phyloP scores from a whole-genome alignment of 1,284 basidiomycete species.

The Chiua sp. region DNA sequence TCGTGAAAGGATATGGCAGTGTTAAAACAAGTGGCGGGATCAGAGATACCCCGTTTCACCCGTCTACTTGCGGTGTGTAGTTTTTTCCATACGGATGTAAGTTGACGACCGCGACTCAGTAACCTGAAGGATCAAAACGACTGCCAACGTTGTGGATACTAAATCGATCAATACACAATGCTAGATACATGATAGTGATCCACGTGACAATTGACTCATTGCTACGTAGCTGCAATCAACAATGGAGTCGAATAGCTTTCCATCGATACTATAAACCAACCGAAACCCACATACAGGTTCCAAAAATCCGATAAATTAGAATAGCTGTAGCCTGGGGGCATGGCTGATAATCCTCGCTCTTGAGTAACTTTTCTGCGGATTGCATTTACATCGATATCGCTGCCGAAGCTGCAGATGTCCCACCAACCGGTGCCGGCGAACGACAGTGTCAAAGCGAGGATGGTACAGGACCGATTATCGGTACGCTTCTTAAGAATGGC shows the following conservation, averaged over 20 bases:
- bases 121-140: too few relatives aligned
- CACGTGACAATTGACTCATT: too few relatives aligned
- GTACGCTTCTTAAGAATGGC: too few relatives aligned
- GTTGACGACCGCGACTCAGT: too few relatives aligned
- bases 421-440: conserved; percentile 33
- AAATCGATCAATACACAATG: conserved; percentile 16
- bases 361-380: conserved; percentile 22
- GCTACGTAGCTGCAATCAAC: too few relatives aligned
- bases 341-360: conserved; percentile 2
- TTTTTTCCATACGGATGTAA: background rate
- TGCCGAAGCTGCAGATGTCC: conserved; percentile 24
- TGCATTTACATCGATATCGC: conserved; percentile 23
- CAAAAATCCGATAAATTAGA: conserved; percentile 12
- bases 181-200: too few relatives aligned
- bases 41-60: conserved; percentile 26
- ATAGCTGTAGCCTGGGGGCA: background rate
- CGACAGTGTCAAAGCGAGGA: too few relatives aligned
- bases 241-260: too few relatives aligned
- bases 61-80: conserved; percentile 16
- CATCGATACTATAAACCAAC: too few relatives aligned
- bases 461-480: conserved; percentile 35
- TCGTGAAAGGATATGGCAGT: background rate
- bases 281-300: conserved; percentile 23
- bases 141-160: too few relatives aligned
- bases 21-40: background rate